Conservation (phyloP, 345 rosid genomes). For the Trapa incisa region DNA sequence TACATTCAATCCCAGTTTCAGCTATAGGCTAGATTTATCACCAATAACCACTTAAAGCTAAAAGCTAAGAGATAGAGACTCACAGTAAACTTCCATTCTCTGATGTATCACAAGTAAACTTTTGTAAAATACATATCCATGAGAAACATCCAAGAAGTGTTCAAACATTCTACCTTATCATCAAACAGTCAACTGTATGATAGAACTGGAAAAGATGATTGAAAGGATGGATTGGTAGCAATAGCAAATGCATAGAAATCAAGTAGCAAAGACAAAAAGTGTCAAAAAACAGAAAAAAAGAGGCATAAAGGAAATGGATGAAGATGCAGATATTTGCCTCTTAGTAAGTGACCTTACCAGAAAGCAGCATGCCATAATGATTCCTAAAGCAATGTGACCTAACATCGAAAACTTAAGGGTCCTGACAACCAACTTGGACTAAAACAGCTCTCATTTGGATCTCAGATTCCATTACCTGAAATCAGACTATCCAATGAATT, state of each 20-base stretch:
- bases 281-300: neutral
- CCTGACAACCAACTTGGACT: constrained; percentile 9
- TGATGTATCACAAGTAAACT: neutral
- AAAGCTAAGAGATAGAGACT: neutral
- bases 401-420: constrained; percentile 6
- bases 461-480: constrained; percentile 11
- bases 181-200: neutral
- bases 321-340: neutral
- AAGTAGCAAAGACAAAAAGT: neutral
- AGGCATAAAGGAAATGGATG: neutral
- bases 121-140: neutral
- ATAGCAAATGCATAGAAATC: neutral
- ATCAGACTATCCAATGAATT: constrained; percentile 7
- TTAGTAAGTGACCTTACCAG: constrained; percentile 7
- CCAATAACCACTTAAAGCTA: neutral
- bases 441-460: constrained; percentile 10
- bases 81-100: neutral
- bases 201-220: neutral
- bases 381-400: constrained; percentile 2
- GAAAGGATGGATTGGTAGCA: neutral
- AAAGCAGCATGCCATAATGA: neutral
- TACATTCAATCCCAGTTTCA: neutral
- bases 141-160: neutral
- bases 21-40: neutral
- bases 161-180: neutral